These are phyloP conservation scores for Cryptococcus maquisensis DNA, from an alignment of 1,284 basidiomycete genomes.

Conservation along the genomic window DNA sequence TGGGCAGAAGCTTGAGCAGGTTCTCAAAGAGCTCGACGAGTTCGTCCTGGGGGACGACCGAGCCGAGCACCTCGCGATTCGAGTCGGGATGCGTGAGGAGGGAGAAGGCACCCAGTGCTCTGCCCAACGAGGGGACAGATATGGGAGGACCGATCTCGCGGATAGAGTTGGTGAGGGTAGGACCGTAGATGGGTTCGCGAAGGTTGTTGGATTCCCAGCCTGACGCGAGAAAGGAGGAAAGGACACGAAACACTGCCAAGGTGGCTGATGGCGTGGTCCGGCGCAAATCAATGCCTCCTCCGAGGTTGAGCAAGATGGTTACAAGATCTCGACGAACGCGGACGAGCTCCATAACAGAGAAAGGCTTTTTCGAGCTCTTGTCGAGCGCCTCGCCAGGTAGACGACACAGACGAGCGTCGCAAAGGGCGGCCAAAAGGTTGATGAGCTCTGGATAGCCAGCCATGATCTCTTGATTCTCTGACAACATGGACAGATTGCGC, in stretches of 20 bases:
- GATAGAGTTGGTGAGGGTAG: constrained; percentile 13
- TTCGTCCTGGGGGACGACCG: constrained; percentile 58
- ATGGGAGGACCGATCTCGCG: constrained; percentile 25
- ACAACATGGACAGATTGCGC: constrained; percentile 73
- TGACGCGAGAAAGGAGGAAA: constrained; percentile 63
- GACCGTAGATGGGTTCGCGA: constrained; percentile 51
- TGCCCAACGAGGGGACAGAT: constrained; percentile 35
- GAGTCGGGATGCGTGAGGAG: constrained; percentile 69
- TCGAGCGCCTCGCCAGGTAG: constrained; percentile 38
- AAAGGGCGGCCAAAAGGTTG: constrained; percentile 65
- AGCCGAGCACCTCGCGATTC: constrained; percentile 69
- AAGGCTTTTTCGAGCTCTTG: constrained; percentile 31
- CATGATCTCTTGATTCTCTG: constrained; percentile 68
- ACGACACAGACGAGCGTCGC: constrained; percentile 51
- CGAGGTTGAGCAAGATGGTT: constrained; percentile 66
- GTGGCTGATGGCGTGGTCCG: constrained; percentile 50
- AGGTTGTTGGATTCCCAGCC: constrained; percentile 56
- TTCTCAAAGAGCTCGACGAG: constrained; percentile 63
- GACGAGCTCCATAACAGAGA: constrained; percentile 68
- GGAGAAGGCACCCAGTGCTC: constrained; percentile 76
- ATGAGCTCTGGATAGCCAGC: constrained; percentile 63
- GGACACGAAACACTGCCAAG: constrained; percentile 60
- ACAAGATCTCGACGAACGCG: constrained; percentile 73
- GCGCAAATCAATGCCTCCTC: constrained; percentile 53
- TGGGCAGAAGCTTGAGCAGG: constrained; percentile 75